Evolutionary conservation across 1,284 basidiomycete genomes (phyloP).

Genomic region (Singerocomus inundabilis): DNA sequence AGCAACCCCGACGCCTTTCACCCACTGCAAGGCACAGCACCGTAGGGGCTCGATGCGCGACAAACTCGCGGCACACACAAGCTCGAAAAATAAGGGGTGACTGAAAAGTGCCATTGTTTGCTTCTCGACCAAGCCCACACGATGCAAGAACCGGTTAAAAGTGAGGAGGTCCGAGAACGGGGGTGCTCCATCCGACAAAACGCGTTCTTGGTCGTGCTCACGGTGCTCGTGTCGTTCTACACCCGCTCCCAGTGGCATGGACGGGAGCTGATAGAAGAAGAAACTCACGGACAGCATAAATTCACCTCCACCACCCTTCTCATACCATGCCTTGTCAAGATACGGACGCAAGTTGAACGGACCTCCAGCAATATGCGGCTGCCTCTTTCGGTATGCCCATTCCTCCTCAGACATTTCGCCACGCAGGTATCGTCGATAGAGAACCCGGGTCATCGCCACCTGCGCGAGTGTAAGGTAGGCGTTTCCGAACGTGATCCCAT

Average conservation of each 20-base stretch:
- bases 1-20: not conserved
- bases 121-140: conserved; percentile 39
- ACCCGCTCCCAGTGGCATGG: conserved; percentile 45
- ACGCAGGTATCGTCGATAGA: conserved; percentile 46
- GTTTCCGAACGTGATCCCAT: conserved; percentile 50
- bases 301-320: conserved; percentile 44
- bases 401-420: conserved; percentile 49
- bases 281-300: conserved; percentile 45
- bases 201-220: not conserved
- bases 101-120: conserved; percentile 36
- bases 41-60: conserved; percentile 31
- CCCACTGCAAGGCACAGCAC: conserved; percentile 17
- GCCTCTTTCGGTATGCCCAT: conserved; percentile 50
- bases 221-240: not conserved
- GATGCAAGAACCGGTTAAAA: conserved; percentile 44
- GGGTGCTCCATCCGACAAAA: conserved; percentile 39
- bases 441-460: conserved; percentile 51
- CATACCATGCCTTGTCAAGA: conserved; percentile 48
- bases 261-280: conserved; percentile 46
- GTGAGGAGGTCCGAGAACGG: conserved; percentile 43
- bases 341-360: conserved; percentile 54
- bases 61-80: conserved; percentile 33
- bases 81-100: conserved; percentile 52
- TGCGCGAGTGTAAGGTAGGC: conserved; percentile 51
- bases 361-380: conserved; percentile 46